Conservation (phyloP, 2,329 filamentous ascomycete genomes). For the Elsinoe necatrix region DNA sequence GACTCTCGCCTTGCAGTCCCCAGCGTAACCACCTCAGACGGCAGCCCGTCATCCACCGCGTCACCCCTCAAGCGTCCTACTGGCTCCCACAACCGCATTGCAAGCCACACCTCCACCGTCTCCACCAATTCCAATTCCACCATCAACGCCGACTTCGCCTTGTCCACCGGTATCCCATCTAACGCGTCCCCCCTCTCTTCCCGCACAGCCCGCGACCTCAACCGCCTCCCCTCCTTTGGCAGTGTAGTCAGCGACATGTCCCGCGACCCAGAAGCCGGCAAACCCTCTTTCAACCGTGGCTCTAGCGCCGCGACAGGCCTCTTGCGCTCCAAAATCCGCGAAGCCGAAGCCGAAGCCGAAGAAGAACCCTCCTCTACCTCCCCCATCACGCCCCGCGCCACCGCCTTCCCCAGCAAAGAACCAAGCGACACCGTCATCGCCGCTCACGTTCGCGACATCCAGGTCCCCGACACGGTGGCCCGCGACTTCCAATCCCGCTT, state of each 20-base stretch:
- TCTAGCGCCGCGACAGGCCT: slow-evolving; percentile 37
- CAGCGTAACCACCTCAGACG: slow-evolving; percentile 20
- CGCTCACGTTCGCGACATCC: slow-evolving; percentile 79
- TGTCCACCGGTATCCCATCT: slow-evolving; percentile 71
- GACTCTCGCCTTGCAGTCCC: slow-evolving; percentile 19
- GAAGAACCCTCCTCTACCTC: too few species aligned
- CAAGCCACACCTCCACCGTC: slow-evolving; percentile 49
- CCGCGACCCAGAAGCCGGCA: slow-evolving; percentile 36
- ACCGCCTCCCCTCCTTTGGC: slow-evolving; percentile 74
- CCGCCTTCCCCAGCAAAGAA: slow-evolving; percentile 43
- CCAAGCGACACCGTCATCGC: slow-evolving; percentile 84
- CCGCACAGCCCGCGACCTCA: slow-evolving; percentile 48
- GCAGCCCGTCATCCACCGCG: slow-evolving; percentile 17
- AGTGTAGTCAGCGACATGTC: slow-evolving; percentile 75
- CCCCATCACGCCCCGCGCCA: slow-evolving; percentile 62
- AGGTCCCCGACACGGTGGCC: slow-evolving; percentile 80
- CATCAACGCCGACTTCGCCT: slow-evolving; percentile 67
- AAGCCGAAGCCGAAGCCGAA: slow-evolving; percentile 50
- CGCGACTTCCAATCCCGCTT: slow-evolving; percentile 75
- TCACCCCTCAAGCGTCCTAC: slow-evolving; percentile 40
- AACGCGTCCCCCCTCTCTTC: slow-evolving; percentile 37
- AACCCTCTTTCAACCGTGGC: slow-evolving; percentile 21
- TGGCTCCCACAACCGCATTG: slow-evolving; percentile 48
- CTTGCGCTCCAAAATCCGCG: slow-evolving; percentile 35
- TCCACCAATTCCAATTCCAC: slow-evolving; percentile 67